phyloP scores from a whole-genome alignment of 257 asterid species.

The Verbena officinalis region DNA sequence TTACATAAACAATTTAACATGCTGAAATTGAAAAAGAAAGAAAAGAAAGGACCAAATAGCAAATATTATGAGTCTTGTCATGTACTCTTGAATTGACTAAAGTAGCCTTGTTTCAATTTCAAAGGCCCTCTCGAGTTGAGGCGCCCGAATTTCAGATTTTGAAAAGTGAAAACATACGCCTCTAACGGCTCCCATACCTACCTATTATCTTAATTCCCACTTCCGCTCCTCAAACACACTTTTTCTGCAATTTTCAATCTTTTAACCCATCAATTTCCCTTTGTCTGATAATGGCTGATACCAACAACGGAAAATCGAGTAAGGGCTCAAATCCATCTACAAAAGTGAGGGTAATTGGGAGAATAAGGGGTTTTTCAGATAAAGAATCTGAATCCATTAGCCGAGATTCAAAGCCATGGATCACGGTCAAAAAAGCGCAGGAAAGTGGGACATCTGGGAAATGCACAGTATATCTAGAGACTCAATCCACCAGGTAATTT shows the following conservation, averaged over 20 bases:
- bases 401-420: constrained; percentile 50
- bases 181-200: constrained; percentile 27
- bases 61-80: neutral
- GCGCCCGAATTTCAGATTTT: constrained; percentile 24
- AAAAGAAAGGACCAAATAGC: constrained; percentile 2
- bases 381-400: constrained; percentile 41
- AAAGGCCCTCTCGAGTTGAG: neutral
- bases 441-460: constrained; percentile 38
- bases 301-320: constrained; percentile 25
- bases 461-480: constrained; percentile 41
- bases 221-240: constrained; percentile 23
- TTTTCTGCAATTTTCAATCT: neutral
- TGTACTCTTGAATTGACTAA: neutral
- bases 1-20: too few relatives aligned
- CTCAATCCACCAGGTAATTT: constrained; percentile 49
- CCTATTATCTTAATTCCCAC: constrained; percentile 2
- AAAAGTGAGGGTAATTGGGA: constrained; percentile 62
- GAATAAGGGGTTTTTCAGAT: constrained; percentile 47
- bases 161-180: constrained; percentile 26
- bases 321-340: constrained; percentile 32
- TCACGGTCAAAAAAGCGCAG: constrained; percentile 41
- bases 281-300: constrained; percentile 30
- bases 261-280: neutral
- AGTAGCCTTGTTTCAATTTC: neutral
- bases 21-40: too few relatives aligned